Percentiles rank a stretch among this genome's conserved stretches.
Evolutionary conservation across 148 eudicot species (phyloP).

Genomic region (Camellia japonica): DNA sequence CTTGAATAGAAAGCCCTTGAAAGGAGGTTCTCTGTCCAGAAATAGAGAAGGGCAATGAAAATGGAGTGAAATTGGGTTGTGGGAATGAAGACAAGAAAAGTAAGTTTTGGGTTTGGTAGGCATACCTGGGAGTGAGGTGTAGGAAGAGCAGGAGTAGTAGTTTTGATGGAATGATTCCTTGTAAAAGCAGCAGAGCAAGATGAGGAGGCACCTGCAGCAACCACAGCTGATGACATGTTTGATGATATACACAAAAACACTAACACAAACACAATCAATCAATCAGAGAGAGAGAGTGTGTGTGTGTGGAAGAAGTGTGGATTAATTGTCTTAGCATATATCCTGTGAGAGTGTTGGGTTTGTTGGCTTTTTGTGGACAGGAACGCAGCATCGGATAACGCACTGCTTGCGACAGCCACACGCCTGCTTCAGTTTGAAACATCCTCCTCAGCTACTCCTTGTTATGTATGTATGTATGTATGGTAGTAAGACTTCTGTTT

Average conservation of each 20-base stretch:
- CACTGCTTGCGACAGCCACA: no score
- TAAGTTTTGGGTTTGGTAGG: background rate
- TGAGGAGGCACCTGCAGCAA: constrained; percentile 47
- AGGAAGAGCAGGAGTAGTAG: constrained; percentile 20
- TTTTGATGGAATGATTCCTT: constrained; percentile 26
- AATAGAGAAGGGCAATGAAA: background rate
- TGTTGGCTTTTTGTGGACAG: no score
- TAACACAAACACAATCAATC: background rate
- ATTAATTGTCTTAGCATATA: no score
- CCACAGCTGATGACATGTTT: constrained; percentile 48
- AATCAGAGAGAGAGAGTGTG: background rate
- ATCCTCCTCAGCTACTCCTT: no score
- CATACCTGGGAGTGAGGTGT: constrained; percentile 38
- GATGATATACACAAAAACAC: no score
- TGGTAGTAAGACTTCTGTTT: no score
- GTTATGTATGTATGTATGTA: no score
- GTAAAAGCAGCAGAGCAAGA: constrained; percentile 45
- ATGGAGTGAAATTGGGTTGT: background rate
- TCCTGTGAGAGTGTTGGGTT: no score
- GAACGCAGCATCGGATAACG: no score
- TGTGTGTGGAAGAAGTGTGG: no score
- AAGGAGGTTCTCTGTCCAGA: constrained; percentile 45
- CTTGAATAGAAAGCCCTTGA: constrained; percentile 53
- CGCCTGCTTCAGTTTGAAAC: no score
- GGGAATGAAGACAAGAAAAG: background rate